Evolutionary conservation across 2,329 filamentous ascomycete species (phyloP).

Genomic region (Phaeosphaeria sp.): DNA sequence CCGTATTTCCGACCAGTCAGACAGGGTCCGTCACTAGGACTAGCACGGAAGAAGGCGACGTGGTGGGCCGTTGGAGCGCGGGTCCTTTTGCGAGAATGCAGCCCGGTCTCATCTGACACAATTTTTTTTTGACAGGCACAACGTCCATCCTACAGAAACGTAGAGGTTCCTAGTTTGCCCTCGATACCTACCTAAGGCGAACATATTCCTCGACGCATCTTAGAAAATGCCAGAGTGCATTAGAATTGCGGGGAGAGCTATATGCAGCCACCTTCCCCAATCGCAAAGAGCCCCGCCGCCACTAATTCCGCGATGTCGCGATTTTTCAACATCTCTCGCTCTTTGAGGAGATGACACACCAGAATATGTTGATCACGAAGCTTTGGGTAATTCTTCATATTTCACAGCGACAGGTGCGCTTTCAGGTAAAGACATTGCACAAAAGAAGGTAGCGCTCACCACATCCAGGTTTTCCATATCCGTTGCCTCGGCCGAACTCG

Average conservation of each 20-base stretch:
- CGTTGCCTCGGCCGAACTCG: neutral
- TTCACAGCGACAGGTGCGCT: neutral
- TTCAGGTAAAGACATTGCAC: neutral
- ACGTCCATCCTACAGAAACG: no score
- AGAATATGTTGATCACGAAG: neutral
- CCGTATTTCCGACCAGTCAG: neutral
- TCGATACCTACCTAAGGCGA: neutral
- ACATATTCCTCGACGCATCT: neutral
- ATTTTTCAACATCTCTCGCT: neutral
- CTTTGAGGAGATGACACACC: neutral
- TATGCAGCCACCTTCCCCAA: neutral
- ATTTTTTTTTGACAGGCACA: no score
- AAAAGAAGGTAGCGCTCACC: neutral
- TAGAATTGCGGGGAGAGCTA: neutral
- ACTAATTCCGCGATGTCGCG: neutral
- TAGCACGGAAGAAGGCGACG: neutral
- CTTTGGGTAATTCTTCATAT: neutral
- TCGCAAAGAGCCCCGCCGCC: neutral
- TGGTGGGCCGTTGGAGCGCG: no score
- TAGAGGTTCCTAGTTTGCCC: no score
- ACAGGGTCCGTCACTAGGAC: neutral
- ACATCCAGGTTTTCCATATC: neutral
- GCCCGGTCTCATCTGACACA: no score
- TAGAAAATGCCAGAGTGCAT: neutral
- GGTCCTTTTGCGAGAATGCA: no score